Percentiles rank a stretch among this genome's conserved stretches.
phyloP scores from a whole-genome alignment of 2,329 filamentous ascomycete species.

The Fusarium sp. region DNA sequence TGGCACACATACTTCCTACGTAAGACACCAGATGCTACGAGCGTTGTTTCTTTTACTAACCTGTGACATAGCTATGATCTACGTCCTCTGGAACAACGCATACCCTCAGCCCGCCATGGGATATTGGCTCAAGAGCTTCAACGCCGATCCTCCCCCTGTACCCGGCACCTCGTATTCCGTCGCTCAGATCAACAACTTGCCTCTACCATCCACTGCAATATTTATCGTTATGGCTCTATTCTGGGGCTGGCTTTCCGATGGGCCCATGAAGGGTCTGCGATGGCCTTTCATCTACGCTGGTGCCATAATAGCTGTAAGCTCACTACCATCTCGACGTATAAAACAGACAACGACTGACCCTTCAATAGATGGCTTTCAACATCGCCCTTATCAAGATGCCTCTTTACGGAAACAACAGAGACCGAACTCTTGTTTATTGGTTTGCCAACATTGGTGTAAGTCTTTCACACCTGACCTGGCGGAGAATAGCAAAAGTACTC shows the following conservation, averaged over 20 bases:
- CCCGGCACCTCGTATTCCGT: background rate
- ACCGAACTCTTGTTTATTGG: constrained; percentile 32
- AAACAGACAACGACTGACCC: accelerated
- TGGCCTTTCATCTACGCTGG: constrained; percentile 34
- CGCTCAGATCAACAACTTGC: constrained; percentile 4
- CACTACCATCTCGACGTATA: accelerated
- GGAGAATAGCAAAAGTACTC: accelerated
- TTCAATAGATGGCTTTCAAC: constrained; percentile 17
- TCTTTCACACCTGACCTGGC: background rate
- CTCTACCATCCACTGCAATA: constrained; percentile 27
- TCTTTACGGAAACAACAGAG: constrained; percentile 17
- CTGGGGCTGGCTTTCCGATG: constrained; percentile 37
- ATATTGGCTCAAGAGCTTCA: constrained; percentile 9
- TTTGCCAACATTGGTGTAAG: constrained; percentile 36
- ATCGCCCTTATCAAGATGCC: constrained; percentile 23
- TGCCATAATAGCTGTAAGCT: constrained; percentile 22
- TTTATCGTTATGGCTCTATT: constrained; percentile 25
- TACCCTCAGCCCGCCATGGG: background rate
- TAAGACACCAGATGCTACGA: background rate
- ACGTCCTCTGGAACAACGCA: constrained; percentile 3
- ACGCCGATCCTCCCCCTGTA: background rate
- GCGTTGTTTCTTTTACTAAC: accelerated
- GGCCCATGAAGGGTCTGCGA: constrained; percentile 8
- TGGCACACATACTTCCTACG: constrained; percentile 33
- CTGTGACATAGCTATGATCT: background rate